Conservation (phyloP, 805 yeast species). For the Lipomyces lipofer region DNA sequence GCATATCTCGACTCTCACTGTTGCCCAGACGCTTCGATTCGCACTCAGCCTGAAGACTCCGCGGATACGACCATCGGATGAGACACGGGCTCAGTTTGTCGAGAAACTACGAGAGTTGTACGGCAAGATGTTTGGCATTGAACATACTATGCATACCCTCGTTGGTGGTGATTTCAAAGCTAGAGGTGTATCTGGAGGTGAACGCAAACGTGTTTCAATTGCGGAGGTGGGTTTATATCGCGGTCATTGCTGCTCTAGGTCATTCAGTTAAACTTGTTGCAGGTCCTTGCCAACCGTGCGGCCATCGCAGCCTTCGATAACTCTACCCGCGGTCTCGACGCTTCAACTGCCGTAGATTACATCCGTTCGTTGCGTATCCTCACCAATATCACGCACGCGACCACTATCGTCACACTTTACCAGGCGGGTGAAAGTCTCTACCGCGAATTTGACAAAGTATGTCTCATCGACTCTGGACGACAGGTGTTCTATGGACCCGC, state of each 20-base stretch:
- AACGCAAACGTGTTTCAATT: slow-evolving; percentile 56
- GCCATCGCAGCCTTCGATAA: slow-evolving; percentile 61
- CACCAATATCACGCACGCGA: slow-evolving; percentile 49
- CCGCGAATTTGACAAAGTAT: slow-evolving; percentile 54
- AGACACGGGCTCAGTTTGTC: slow-evolving; percentile 53
- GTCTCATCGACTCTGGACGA: slow-evolving; percentile 54
- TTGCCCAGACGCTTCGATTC: slow-evolving; percentile 67
- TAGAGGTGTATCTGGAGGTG: slow-evolving; percentile 64
- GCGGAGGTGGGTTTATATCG: too few species aligned
- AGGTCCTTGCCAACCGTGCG: slow-evolving; percentile 48
- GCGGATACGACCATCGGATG: slow-evolving; percentile 54
- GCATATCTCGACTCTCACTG: slow-evolving; percentile 75
- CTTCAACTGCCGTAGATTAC: slow-evolving; percentile 69
- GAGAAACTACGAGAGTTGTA: slow-evolving; percentile 54
- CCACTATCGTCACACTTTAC: slow-evolving; percentile 62
- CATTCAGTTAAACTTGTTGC: too few species aligned
- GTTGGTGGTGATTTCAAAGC: slow-evolving; percentile 50
- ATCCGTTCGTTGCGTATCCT: slow-evolving; percentile 57
- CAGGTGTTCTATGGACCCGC: slow-evolving; percentile 56
- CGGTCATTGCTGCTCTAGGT: slow-evolving; percentile 48
- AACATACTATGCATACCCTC: slow-evolving; percentile 45
- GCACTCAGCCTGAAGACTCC: slow-evolving; percentile 45
- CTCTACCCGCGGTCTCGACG: slow-evolving; percentile 70
- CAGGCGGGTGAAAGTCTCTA: slow-evolving; percentile 59
- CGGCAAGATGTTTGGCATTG: slow-evolving; percentile 49